These are phyloP conservation scores for Cephaloascus albidus DNA, from an alignment of 805 yeast genomes.

Conservation along the genomic window DNA sequence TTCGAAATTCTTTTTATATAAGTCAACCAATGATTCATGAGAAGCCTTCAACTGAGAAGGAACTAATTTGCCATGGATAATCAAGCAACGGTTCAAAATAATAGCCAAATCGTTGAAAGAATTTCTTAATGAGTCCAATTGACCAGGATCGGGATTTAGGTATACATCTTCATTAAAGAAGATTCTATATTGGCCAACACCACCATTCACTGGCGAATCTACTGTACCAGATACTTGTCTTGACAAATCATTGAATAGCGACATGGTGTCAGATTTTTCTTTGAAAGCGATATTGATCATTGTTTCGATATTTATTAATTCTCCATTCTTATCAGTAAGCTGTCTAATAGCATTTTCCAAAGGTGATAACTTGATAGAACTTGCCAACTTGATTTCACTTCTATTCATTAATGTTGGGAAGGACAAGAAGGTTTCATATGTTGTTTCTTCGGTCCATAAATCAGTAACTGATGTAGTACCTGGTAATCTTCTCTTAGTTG, in stretches of 20 bases:
- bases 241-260: slow-evolving; percentile 54
- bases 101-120: slow-evolving; percentile 63
- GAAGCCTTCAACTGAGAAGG: slow-evolving; percentile 46
- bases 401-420: slow-evolving; percentile 88
- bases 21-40: slow-evolving; percentile 56
- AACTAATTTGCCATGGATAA: slow-evolving; percentile 58
- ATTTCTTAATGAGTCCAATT: slow-evolving; percentile 25
- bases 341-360: slow-evolving; percentile 72
- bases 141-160: slow-evolving; percentile 12
- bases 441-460: slow-evolving; percentile 83
- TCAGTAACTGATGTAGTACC: slow-evolving; percentile 65
- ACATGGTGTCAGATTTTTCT: slow-evolving; percentile 36
- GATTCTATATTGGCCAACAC: slow-evolving; percentile 73
- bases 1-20: slow-evolving; percentile 59
- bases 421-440: slow-evolving; percentile 62
- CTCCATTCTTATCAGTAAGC: slow-evolving; percentile 59
- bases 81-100: slow-evolving; percentile 56
- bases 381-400: slow-evolving; percentile 51
- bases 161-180: slow-evolving; percentile 42
- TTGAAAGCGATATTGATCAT: slow-evolving; percentile 42
- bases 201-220: slow-evolving; percentile 90
- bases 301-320: slow-evolving; percentile 59
- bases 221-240: slow-evolving; percentile 76
- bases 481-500: slow-evolving; percentile 61
- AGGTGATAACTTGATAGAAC: slow-evolving; percentile 61